Conservation (phyloP, 768 basidiomycete genomes). For the Artomyces pyxidatus region DNA sequence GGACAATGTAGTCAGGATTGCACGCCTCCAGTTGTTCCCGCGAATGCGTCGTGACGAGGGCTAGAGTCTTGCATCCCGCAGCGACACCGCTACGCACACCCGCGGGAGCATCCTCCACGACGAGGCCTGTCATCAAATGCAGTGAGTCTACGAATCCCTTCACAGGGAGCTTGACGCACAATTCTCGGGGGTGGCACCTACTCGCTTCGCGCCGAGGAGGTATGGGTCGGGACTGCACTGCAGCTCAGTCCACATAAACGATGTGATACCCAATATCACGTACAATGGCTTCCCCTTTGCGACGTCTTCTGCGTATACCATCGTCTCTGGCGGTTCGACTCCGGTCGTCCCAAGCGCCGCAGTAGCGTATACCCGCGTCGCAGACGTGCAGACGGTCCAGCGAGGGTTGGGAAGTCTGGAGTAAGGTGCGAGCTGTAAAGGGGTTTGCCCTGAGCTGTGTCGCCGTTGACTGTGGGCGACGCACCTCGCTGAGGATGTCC, state of each 20-base stretch:
- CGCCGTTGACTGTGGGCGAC: constrained; percentile 1
- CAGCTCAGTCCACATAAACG: neutral
- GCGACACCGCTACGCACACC: constrained; percentile 74
- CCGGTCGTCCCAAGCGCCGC: constrained; percentile 60
- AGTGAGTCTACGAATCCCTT: constrained; percentile 1
- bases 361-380: constrained; percentile 68
- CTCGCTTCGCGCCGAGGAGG: constrained; percentile 70
- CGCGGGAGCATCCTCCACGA: constrained; percentile 87
- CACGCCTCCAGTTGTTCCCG: constrained; percentile 58
- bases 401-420: constrained; percentile 42
- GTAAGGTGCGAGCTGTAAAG: constrained; percentile 21
- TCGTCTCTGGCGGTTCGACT: constrained; percentile 61
- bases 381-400: constrained; percentile 88
- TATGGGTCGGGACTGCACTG: constrained; percentile 76
- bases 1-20: constrained; percentile 59
- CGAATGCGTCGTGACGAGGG: constrained; percentile 73
- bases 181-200: constrained; percentile 52
- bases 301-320: constrained; percentile 83
- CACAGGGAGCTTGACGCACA: constrained; percentile 31
- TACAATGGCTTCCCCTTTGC: constrained; percentile 72
- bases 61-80: constrained; percentile 82
- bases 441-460: constrained; percentile 8
- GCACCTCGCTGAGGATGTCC: constrained; percentile 48
- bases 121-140: constrained; percentile 47
- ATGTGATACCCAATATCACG: constrained; percentile 10